Evolutionary conservation across 768 basidiomycete species (phyloP), one percentile per base, ranked within the genome.

Genomic region (Strobilomyces echinocephalus): DNA sequence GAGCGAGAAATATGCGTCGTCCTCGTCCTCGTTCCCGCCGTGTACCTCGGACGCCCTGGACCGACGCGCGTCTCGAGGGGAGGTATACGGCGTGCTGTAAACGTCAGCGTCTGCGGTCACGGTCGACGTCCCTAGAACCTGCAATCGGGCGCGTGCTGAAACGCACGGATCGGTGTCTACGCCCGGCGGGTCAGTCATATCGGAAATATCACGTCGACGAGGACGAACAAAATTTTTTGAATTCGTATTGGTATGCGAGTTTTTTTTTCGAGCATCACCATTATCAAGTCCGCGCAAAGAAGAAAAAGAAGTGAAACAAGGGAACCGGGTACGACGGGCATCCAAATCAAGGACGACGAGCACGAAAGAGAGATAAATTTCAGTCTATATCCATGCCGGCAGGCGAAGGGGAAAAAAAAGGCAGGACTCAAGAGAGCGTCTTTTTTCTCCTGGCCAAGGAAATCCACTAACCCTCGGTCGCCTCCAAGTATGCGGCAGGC

Each of bases 401-500:
- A 60, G 69, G 65, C 67, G 70, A 77, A 60, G 69, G 64, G 67
- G 70, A 77, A 69, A 59, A 58, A 59, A 76, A 74, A 72, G 65
- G 74, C 72, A 64, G 72, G 74, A 81, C 80, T 73, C 73, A 79
- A 76, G 79, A 74, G 77, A 73, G 67, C 61, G 61, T 69, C n/a
- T 52, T 36, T 51, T 52, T 50, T 46, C 24, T 24, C 28, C 28
- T 52, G 53, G 46, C 51, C 54, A 63, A 70, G 70, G 63, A 62
- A 74, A 63, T 70, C 61, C 71, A 95, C 95, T 95, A 86, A 95
- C 95, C 91, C 82, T 87, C 82, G 65, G 78, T 76, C 62, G 85
- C 70, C 72, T 95, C 89, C 68, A 99, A 69, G 69, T 98, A 98
- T 18, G 85, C 83, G 24, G 94, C 92, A 49, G 97, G 97, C 5